Evolutionary conservation across 1,284 basidiomycete genomes (phyloP).

Genomic region (Trichosporon inkin): DNA sequence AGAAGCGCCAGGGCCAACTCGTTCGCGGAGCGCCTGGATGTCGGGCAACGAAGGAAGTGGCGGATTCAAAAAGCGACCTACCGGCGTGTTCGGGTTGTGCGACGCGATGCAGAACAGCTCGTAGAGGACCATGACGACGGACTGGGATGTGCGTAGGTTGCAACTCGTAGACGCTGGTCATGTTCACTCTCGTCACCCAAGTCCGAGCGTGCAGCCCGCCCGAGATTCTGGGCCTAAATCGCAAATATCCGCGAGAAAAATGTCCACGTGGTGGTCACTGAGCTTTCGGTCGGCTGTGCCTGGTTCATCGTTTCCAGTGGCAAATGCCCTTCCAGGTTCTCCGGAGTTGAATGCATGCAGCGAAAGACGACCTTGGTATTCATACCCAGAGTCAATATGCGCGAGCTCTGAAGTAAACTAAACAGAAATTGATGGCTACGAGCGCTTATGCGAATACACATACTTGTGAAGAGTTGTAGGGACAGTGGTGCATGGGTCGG

Average conservation of each 20-base stretch:
- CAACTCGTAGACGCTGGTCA: not conserved
- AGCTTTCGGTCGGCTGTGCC: no score
- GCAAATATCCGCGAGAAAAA: no score
- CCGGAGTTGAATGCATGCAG: not conserved
- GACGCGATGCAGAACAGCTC: conserved; percentile 51
- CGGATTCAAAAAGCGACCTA: conserved; percentile 22
- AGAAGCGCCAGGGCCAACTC: not conserved
- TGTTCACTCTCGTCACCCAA: not conserved
- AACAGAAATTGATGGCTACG: not conserved
- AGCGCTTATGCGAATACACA: not conserved
- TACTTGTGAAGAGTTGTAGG: not conserved
- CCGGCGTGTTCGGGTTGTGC: conserved; percentile 46
- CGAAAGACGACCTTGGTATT: not conserved
- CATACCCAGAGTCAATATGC: conserved; percentile 3
- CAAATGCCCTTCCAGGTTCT: not conserved
- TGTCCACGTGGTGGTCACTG: no score
- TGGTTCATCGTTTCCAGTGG: no score
- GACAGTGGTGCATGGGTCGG: not conserved
- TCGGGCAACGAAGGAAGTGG: not conserved
- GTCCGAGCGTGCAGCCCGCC: not conserved
- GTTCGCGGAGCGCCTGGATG: not conserved
- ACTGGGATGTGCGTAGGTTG: not conserved
- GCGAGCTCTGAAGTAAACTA: conserved; percentile 1
- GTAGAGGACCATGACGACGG: conserved; percentile 46
- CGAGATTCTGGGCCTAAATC: not conserved